Conservation (phyloP, 805 yeast species). For the Jamesozyma rosinii region DNA sequence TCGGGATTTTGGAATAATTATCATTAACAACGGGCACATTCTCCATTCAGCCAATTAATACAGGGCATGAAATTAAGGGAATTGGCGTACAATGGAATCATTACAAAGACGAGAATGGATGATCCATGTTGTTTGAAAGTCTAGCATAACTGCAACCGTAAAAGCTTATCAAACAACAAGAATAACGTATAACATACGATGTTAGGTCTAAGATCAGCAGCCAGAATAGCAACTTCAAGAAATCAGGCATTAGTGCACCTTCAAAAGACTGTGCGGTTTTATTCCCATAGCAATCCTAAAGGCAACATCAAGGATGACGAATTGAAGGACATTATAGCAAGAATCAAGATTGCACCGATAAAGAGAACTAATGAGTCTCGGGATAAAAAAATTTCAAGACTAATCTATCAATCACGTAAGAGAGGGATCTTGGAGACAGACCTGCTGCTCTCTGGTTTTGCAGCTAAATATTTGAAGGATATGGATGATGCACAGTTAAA, state of each 20-base stretch:
- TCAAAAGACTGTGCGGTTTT: neutral
- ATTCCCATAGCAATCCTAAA: neutral
- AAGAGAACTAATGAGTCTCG: slow-evolving; percentile 64
- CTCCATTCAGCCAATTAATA: too few relatives aligned
- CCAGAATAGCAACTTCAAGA: neutral
- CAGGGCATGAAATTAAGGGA: too few relatives aligned
- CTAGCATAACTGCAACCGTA: too few relatives aligned
- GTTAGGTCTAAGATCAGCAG: neutral
- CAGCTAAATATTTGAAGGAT: slow-evolving; percentile 55
- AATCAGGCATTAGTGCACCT: neutral
- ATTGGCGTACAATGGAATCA: too few relatives aligned
- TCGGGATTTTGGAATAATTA: too few relatives aligned
- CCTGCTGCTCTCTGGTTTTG: slow-evolving; percentile 73
- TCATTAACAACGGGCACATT: too few relatives aligned
- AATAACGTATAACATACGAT: too few relatives aligned
- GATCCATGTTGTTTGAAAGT: too few relatives aligned
- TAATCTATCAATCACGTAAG: slow-evolving; percentile 84
- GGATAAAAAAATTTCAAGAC: slow-evolving; percentile 73
- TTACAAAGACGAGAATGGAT: too few relatives aligned
- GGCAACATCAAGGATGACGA: slow-evolving; percentile 2
- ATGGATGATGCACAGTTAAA: slow-evolving; percentile 59
- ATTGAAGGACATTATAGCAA: slow-evolving; percentile 32
- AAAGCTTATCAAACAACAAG: too few relatives aligned
- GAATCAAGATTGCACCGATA: slow-evolving; percentile 68
- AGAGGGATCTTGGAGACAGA: slow-evolving; percentile 94